Base-by-base conservation (phyloP, 108 stramenopile species). In the Pelagomonas calceolata region DNA sequence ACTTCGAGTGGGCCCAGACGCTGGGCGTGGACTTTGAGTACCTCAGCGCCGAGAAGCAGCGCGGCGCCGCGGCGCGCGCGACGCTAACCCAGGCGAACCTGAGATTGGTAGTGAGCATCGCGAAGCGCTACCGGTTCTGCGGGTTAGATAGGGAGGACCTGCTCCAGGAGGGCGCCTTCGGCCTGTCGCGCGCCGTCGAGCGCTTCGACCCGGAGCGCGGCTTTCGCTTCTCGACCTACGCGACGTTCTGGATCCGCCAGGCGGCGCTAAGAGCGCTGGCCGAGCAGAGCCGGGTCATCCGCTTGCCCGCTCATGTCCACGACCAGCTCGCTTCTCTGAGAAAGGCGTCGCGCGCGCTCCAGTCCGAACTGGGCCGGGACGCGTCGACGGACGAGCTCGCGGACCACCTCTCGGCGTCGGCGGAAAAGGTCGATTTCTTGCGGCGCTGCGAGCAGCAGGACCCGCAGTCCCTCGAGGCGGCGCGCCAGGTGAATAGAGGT, bases 201-300 rank as follows among this genome's bases (percentile, higher is more conserved):
- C 94, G 94, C 80, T 98, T 93, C 76, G 94, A 98, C 76, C 95
- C 95, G 15, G 89, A 89, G 70, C 71, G 83, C 21, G 95, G 95
- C 36, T 95, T 95, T 74, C 88, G 89, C 33, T 95, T 98, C 79
- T 91, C 88, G 66, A 96, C 97, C n/a, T 98, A 98, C 74, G 94
- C 95, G 34, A 90, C 93, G 29, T 98, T 92, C 92, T 98, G 97
- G 97, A 93, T 98, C 73, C 92, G 92, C 78, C 95, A 96, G 84
- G 79, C 88, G 65, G 88, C 95, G 63, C 88, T 91, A 89, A 81
- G 94, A 68, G 94, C 94, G 35, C 89, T 93, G 78, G 93, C 93
- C 4, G 92, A 93, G 73, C 90, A 94, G 73, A 90, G 87, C 65
- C 86, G 93, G 37, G 86, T 88, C 14, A 91, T 95, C 68, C 91